Base-by-base conservation (phyloP, 1,284 basidiomycete species). In the Marasmius sp. region DNA sequence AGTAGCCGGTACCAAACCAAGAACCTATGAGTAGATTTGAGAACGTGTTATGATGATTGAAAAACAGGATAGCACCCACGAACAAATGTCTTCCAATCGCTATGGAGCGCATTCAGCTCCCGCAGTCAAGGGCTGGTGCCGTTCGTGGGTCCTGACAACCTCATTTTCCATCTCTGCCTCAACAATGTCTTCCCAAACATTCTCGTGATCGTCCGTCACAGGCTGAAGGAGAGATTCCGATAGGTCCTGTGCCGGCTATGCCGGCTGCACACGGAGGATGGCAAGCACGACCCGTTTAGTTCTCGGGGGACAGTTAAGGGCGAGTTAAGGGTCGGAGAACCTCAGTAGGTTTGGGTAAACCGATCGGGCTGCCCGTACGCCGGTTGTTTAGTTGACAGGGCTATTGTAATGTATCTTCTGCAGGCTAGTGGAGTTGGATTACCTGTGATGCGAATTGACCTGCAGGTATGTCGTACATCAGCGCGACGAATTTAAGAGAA, bases 261-360 rank as follows among this genome's bases (percentile, higher is more conserved):
- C 95, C 34, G 94, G 93, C 73, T 99, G 97, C 1, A 99, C 95
- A 27, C 96, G 92, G 27, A 99, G 84, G 61, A 99, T 91, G 1
- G 95, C 94, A 18, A 99, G 80, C 11, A 98, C 95, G 22, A 95
- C 91, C 22, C 97, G 90, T 77, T 99, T 99, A 1, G 95, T n/a
- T n/a, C n/a, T n/a, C n/a, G n/a, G n/a, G n/a, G n/a, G n/a, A n/a
- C n/a, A n/a, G n/a, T n/a, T n/a, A n/a, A n/a, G n/a, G n/a, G n/a
- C n/a, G n/a, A n/a, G n/a, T n/a, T n/a, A n/a, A n/a, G n/a, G n/a
- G n/a, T n/a, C n/a, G n/a, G n/a, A n/a, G n/a, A n/a, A n/a, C n/a
- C n/a, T n/a, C n/a, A n/a, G n/a, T n/a, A n/a, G n/a, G n/a, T n/a
- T n/a, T n/a, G n/a, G n/a, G n/a, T n/a, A n/a, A n/a, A n/a, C n/a